Evolutionary conservation across 2,329 filamentous ascomycete genomes (phyloP), one percentile per base, ranked within the genome.

Genomic region (Taxawa tesnikishii): DNA sequence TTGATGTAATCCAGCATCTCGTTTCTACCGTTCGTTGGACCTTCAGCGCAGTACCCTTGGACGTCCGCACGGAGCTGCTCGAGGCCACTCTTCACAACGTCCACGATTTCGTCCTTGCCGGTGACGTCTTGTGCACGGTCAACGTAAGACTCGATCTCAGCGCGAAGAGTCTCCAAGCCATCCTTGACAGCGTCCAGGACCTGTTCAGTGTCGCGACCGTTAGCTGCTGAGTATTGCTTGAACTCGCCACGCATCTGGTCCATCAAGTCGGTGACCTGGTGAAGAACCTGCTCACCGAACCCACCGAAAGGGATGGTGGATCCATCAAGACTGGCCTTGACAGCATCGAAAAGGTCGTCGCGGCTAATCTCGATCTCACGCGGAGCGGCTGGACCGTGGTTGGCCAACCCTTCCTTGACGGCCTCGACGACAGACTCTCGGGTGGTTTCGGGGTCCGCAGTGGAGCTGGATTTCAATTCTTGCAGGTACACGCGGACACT

Each of bases 121-220:
- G 75, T 68, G 2, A 73, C 67, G 38, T 80, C 80, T 11, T 74
- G 67, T 6, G 76, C 73, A 28, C 75, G 75, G 45, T 87, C 77
- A 36, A 90, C 75, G 43, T 92, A 93, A 26, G 64, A 65, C 49
- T 94, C 83, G 33, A 96, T 82, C 37, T 93, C 81, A 9, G 65
- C 60, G 8, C 84, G 76, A 5, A 96, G 70, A 43, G 73, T 78
- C 43, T 93, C 84, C 10, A 94, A 68, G 0, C 85, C 85, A 49
- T 93, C 83, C 44, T 84, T 88, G 26, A 92, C 78, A 1, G 84
- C 82, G 52, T 90, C 83, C 4, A 94, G 65, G 9, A 93, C 76
- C 52, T 94, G 83, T 53, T 94, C 85, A 0, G 84, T 88, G 50
- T 90, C 83, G 36, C 76, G 71, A 25, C 80, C 83, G 44, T 76